Percentiles rank a stretch among this genome's conserved stretches.
phyloP scores from a whole-genome alignment of 352 stramenopile species.

The Plasmopara viticola region DNA sequence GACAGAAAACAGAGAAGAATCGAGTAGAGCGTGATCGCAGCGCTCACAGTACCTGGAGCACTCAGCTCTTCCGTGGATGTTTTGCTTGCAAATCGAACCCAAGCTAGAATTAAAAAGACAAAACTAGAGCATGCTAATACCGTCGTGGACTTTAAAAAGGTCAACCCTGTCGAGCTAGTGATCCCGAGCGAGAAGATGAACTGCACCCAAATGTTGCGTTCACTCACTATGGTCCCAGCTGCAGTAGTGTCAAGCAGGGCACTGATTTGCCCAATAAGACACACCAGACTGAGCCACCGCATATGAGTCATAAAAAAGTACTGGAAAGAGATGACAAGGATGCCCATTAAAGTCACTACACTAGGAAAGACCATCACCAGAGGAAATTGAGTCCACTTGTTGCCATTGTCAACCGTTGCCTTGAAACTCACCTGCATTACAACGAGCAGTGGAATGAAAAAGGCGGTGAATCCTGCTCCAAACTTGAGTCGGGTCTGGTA shows the following conservation, averaged over 20 bases:
- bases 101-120: conserved; percentile 75
- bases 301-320: conserved; percentile 53
- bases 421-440: conserved; percentile 85
- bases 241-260: conserved; percentile 70
- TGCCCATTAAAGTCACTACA: conserved; percentile 68
- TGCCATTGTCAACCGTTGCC: conserved; percentile 37
- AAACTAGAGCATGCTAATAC: conserved; percentile 54
- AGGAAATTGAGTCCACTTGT: conserved; percentile 63
- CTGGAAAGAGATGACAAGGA: conserved; percentile 61
- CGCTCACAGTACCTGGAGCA: conserved; percentile 59
- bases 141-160: conserved; percentile 56
- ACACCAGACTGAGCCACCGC: conserved; percentile 49
- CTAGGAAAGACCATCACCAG: conserved; percentile 79
- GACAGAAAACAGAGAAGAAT: conserved; percentile 75
- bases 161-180: conserved; percentile 72
- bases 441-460: conserved; percentile 80
- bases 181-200: conserved; percentile 83
- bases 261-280: conserved; percentile 65
- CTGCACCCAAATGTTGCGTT: conserved; percentile 82
- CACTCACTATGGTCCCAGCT: conserved; percentile 61
- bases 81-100: conserved; percentile 43
- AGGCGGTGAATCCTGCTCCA: conserved; percentile 64
- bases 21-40: conserved; percentile 67
- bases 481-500: conserved; percentile 74
- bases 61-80: conserved; percentile 37